These are phyloP conservation scores for Mycoemilia scoparia DNA, from an alignment of 192 early-diverging fungal genomes.

Conservation along the genomic window DNA sequence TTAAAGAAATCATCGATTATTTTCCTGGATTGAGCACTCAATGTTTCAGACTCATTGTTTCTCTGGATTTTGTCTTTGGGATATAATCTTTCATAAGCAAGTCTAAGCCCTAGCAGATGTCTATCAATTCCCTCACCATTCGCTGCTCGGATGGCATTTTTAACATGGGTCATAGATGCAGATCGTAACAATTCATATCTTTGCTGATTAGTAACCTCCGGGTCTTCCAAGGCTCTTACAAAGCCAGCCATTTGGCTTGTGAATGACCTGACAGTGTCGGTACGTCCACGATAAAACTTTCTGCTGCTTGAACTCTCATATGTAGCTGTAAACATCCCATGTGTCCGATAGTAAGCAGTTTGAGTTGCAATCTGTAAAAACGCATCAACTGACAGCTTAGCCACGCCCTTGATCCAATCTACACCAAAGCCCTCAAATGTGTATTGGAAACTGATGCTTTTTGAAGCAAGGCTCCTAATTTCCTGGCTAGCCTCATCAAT, in stretches of 20 bases:
- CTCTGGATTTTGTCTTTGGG: not conserved
- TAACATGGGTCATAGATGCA: conserved; percentile 59
- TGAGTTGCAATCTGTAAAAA: conserved; percentile 88
- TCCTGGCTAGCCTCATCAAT: not conserved
- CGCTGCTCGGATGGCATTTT: conserved; percentile 61
- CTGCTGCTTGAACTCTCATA: conserved; percentile 90
- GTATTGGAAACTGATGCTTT: not conserved
- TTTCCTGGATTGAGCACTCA: no score
- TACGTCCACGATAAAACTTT: conserved; percentile 84
- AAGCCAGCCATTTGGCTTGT: conserved; percentile 55
- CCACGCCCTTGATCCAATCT: not conserved
- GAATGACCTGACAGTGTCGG: conserved; percentile 80
- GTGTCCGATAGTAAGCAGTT: conserved; percentile 84
- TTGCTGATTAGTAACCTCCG: conserved; percentile 16
- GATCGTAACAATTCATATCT: conserved; percentile 54
- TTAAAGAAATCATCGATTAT: no score
- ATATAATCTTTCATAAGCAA: no score
- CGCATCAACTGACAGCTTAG: conserved; percentile 44
- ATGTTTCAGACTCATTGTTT: not conserved
- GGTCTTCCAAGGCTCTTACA: conserved; percentile 74
- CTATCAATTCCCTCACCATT: conserved; percentile 82
- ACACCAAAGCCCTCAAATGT: not conserved
- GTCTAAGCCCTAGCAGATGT: conserved; percentile 76
- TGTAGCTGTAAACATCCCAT: conserved; percentile 56
- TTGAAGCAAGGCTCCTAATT: not conserved